Evolutionary conservation across 2,329 filamentous ascomycete species (phyloP), one percentile per base, ranked within the genome.

Genomic region (Fusarium goolgardi): DNA sequence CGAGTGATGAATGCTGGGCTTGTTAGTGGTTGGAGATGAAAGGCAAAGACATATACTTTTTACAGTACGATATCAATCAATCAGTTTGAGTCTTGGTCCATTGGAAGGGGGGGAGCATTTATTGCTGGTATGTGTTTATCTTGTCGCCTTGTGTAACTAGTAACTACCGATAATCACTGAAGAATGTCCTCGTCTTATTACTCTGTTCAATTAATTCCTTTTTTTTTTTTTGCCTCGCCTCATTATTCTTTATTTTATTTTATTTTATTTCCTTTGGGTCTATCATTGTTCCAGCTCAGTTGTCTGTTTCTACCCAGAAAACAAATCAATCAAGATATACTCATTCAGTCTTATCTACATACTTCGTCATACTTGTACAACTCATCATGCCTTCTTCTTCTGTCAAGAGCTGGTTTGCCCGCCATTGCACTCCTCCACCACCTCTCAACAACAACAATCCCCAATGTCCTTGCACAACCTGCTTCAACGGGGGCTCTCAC

Each of bases 361-460:
- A 40, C 23, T 13, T 41, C 23, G 11, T 7, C 37, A 27, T 47
- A 39, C 64, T 31, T 45, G 21, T 23, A 21, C 25, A 21, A 23
- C 34, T 53, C 69, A 73, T 46, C 46, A 77, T 78, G 76, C 69
- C 77, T 63, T 78, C 77, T 62, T 78, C 76, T 34, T 60, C 71
- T 51, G 72, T 65, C 45, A 76, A 75, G 50, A 75, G 72, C 66
- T 81, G 79, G 79, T 80, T 80, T 62, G 76, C 78, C 49, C 78
- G 79, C 63, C 79, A 81, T 75, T 80, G 78, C 65, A 72, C 78
- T 47, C 78, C 79, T 55, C 77, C 77, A 20, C 79, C 79, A 3
- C 78, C 79, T 45, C 71, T 79, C 70, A 76, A 74, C 70, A 68
- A 70, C 60, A 71, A 70, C 34, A 71, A 70, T 32, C 71, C 77